phyloP scores from a whole-genome alignment of 2,329 filamentous ascomycete species.

The Microascus cirrosus region DNA sequence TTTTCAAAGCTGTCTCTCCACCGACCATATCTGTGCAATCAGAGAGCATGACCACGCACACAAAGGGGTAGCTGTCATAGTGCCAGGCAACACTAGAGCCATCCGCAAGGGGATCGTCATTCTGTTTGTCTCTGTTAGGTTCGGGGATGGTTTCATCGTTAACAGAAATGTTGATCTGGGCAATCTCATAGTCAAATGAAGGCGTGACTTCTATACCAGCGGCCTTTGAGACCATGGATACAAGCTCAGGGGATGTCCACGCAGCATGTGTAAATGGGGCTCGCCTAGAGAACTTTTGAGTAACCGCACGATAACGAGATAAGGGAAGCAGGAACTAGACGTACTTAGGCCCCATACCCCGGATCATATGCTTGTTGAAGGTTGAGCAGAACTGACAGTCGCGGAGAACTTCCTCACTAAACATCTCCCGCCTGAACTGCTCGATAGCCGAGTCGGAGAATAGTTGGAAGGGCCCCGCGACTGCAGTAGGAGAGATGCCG shows the following conservation, averaged over 20 bases:
- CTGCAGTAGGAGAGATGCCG: conserved; percentile 51
- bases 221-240: conserved; percentile 35
- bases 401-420: conserved; percentile 41
- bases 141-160: conserved; percentile 31
- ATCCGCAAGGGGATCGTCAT: conserved; percentile 24
- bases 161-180: conserved; percentile 42
- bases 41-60: conserved; percentile 57
- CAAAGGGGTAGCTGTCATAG: conserved; percentile 54
- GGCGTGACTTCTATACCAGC: conserved; percentile 43
- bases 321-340: too few species aligned
- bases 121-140: conserved; percentile 9
- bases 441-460: conserved; percentile 51
- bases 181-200: conserved; percentile 43
- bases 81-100: conserved; percentile 52
- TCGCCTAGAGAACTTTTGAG: too few species aligned
- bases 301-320: too few species aligned
- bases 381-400: conserved; percentile 41
- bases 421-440: conserved; percentile 50
- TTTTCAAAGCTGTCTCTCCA: conserved; percentile 52
- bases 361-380: conserved; percentile 42
- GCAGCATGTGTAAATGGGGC: conserved; percentile 52
- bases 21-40: conserved; percentile 53
- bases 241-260: conserved; percentile 29
- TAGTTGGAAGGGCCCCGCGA: conserved; percentile 53
- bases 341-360: conserved; percentile 33